Conservation (phyloP, 768 basidiomycete genomes). For the Strobilomyces confusus region DNA sequence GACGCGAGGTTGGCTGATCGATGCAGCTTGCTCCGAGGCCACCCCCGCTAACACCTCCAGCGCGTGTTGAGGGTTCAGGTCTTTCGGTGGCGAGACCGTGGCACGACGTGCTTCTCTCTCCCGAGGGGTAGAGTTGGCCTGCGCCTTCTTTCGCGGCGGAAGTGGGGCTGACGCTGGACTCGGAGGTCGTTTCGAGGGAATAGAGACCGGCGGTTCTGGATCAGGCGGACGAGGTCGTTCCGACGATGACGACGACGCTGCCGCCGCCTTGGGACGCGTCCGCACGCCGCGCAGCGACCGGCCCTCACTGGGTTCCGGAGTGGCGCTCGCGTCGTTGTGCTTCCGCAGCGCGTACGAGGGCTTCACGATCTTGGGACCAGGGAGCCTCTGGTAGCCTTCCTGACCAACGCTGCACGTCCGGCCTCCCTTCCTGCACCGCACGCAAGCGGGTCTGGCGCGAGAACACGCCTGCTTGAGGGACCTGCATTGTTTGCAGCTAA, state of each 20-base stretch:
- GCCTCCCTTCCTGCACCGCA: conserved; percentile 17
- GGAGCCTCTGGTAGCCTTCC: conserved; percentile 22
- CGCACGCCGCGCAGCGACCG: background rate
- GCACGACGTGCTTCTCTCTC: background rate
- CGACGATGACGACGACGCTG: background rate
- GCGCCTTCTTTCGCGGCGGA: conserved; percentile 10
- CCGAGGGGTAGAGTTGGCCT: background rate
- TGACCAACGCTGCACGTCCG: background rate
- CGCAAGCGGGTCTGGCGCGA: conserved; percentile 23
- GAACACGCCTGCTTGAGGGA: conserved; percentile 18
- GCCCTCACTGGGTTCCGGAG: background rate
- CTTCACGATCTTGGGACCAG: conserved; percentile 17
- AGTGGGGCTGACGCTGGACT: conserved; percentile 6
- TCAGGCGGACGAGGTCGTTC: background rate
- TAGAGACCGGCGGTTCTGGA: background rate
- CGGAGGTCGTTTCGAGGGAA: conserved; percentile 15
- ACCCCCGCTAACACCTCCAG: background rate
- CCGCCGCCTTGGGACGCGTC: background rate
- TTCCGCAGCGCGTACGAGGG: background rate
- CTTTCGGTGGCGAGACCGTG: background rate
- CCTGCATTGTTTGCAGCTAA: conserved; percentile 17
- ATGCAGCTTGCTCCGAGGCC: background rate
- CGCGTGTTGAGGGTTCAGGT: background rate
- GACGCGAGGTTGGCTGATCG: background rate
- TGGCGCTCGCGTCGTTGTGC: background rate